A percentile compares a stretch with the other conserved stretches of the same genome.
phyloP scores from a whole-genome alignment of 1,284 basidiomycete genomes.

The Microbotryum lychnidis-dioicae region DNA sequence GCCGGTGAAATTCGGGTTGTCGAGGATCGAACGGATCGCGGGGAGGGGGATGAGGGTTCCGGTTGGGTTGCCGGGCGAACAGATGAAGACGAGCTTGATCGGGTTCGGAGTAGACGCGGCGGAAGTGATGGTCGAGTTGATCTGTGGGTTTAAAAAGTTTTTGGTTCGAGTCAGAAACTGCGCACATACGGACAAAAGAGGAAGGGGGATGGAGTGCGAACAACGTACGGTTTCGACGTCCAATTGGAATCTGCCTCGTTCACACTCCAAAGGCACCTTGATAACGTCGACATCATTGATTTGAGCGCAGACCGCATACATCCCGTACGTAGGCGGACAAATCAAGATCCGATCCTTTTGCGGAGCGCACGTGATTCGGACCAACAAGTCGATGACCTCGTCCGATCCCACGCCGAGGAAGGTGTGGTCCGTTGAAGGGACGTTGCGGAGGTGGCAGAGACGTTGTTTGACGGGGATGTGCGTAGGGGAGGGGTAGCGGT shows the following conservation, averaged over 20 bases:
- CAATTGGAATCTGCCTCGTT: constrained; percentile 67
- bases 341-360: constrained; percentile 52
- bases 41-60: constrained; percentile 74
- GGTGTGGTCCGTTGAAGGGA: constrained; percentile 56
- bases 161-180: neutral
- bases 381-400: constrained; percentile 91
- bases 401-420: constrained; percentile 96
- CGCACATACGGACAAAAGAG: constrained; percentile 9
- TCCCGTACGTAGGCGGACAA: constrained; percentile 89
- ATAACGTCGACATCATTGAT: constrained; percentile 87
- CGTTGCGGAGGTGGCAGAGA: constrained; percentile 61
- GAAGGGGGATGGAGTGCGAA: neutral
- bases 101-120: constrained; percentile 32
- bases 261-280: constrained; percentile 67
- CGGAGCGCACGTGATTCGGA: constrained; percentile 78
- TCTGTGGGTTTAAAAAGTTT: constrained; percentile 43
- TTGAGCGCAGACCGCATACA: constrained; percentile 92
- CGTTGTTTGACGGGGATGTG: constrained; percentile 69
- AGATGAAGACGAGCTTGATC: constrained; percentile 89
- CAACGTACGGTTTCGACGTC: constrained; percentile 58
- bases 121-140: constrained; percentile 65
- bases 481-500: constrained; percentile 81
- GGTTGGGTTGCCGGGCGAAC: constrained; percentile 95
- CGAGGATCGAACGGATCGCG: constrained; percentile 62
- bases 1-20: constrained; percentile 76